Percentiles rank a stretch among this genome's conserved stretches.
phyloP scores from a whole-genome alignment of 2,329 filamentous ascomycete genomes.

The Sporothrix protearum region DNA sequence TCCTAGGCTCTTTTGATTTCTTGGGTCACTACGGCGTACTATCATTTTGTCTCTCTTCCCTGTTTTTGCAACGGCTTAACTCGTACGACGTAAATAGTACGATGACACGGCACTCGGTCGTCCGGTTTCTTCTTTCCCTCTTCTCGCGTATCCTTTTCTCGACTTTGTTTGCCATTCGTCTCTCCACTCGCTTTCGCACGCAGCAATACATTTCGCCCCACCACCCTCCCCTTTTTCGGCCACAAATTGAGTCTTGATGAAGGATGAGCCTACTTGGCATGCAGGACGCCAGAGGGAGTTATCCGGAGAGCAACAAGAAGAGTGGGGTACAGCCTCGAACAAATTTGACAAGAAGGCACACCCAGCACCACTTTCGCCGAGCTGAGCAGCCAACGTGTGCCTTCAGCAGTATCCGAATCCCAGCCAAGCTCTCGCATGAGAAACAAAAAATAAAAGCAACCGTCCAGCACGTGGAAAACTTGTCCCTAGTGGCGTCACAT shows the following conservation, averaged over 20 bases:
- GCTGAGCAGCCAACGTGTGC: too few species aligned
- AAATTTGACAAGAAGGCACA: neutral
- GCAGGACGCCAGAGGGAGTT: neutral
- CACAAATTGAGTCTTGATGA: neutral
- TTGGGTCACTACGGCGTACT: neutral
- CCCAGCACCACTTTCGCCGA: neutral
- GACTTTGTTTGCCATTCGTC: neutral
- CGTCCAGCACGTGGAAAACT: conserved; percentile 17
- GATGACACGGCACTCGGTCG: neutral
- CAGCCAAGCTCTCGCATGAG: neutral
- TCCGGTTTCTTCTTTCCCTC: neutral
- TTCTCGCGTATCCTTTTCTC: neutral
- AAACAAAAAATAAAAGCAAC: neutral
- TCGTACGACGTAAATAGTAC: conserved; percentile 8
- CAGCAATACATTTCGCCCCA: too few species aligned
- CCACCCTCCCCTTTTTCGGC: neutral
- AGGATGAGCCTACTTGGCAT: neutral
- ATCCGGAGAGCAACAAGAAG: neutral
- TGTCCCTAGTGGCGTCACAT: conserved; percentile 12
- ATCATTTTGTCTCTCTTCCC: neutral
- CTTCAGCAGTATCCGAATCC: conserved; percentile 18
- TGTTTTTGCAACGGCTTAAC: neutral
- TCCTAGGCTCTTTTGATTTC: neutral
- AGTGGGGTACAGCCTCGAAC: neutral
- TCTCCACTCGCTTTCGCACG: neutral